A percentile compares a stretch with the other conserved stretches of the same genome.
phyloP scores from a whole-genome alignment of 176 grass and related monocot species.

The Panicum miliaceum region DNA sequence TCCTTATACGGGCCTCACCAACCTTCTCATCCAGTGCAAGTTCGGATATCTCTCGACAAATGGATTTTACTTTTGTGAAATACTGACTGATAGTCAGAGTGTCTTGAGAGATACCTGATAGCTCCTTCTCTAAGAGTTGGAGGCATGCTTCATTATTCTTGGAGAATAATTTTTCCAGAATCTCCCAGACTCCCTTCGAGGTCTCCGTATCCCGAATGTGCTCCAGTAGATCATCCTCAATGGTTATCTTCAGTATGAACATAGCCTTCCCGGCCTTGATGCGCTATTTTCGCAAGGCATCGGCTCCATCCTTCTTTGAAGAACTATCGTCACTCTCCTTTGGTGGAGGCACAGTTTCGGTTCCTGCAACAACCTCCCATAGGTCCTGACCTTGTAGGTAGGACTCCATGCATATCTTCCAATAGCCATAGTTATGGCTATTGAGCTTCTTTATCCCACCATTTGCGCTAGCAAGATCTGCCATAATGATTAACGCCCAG shows the following conservation, averaged over 20 bases:
- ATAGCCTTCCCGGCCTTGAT: constrained; percentile 1
- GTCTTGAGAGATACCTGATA: constrained; percentile 15
- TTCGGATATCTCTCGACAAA: not conserved
- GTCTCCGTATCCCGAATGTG: not conserved
- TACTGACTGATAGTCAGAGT: constrained; percentile 17
- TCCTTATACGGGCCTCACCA: not conserved
- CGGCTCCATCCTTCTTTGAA: not conserved
- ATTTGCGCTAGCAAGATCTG: too few relatives aligned
- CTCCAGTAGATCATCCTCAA: constrained; percentile 19
- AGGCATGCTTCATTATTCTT: constrained; percentile 10
- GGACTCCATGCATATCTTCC: too few relatives aligned
- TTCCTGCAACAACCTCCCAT: too few relatives aligned
- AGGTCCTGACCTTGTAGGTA: too few relatives aligned
- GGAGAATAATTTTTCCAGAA: not conserved
- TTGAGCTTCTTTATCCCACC: too few relatives aligned
- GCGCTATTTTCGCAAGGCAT: not conserved
- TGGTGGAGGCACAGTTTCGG: not conserved
- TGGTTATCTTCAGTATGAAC: not conserved
- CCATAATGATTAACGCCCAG: too few relatives aligned
- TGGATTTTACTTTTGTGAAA: constrained; percentile 11
- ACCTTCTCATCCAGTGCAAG: constrained; percentile 4
- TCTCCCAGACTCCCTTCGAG: not conserved
- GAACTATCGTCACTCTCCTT: not conserved
- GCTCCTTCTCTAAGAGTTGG: constrained; percentile 25
- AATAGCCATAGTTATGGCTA: too few relatives aligned